Evolutionary conservation across 2,329 filamentous ascomycete genomes (phyloP), one percentile per base, ranked within the genome.

Genomic region (Dothidotthia symphoricarpi): DNA sequence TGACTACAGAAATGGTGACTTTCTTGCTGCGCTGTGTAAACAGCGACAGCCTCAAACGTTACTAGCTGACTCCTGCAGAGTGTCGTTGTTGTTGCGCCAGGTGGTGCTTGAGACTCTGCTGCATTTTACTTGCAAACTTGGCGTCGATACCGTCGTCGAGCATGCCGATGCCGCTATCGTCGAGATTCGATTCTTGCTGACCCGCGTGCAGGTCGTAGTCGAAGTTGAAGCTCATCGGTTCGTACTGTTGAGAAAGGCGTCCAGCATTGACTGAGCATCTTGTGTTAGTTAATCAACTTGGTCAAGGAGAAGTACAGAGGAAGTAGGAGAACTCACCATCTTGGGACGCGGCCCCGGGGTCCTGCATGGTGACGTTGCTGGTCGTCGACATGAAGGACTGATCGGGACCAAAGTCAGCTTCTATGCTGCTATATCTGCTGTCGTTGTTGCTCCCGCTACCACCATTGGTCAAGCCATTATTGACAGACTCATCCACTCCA

Each of bases 391-490:
- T 59, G 45, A 67, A 66, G 14, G 55, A 60, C 25, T 61, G 55
- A 24, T 50, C 54, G n/a, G 60, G 52, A 11, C 51, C 58, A 31
- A 67, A 66, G 19, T 67, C 64, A 28, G 61, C 61, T 34, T 60
- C 63, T 11, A 67, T 53, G 38, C 65, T 68, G 47, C 63, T 67
- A 36, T 62, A 66, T 15, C 65, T 57, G 38, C 63, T 67, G 11
- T 67, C 61, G 25, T 65, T 57, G 48, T 67, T 66, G 43, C 60
- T 67, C 11, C 57, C 63, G 26, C 61, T 63, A n/a, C 58, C 61
- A 4, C 55, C 60, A 29, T 63, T 64, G 29, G 51, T 51, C 43
- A 63, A 53, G 16, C 51, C 55, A 13, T 50, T 51, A 22, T 58
- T 59, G 31, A 64, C 51, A 15, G 56, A 47, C 11, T 55, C 61